A percentile compares a stretch with the other conserved stretches of the same genome.
Conservation (phyloP, 1,139 yeast species). For the Pichia sp. region DNA sequence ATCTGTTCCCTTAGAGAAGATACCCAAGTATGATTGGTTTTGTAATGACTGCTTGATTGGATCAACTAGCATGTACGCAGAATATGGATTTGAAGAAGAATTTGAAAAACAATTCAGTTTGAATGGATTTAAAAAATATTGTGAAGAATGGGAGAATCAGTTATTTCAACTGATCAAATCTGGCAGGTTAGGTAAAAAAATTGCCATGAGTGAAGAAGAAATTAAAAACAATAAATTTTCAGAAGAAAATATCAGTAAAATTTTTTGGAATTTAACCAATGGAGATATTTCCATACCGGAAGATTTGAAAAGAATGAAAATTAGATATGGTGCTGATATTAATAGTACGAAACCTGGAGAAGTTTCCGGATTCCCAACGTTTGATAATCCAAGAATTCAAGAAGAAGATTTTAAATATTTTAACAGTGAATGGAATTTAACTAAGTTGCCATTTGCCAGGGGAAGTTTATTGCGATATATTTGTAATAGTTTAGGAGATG, state of each 20-base stretch:
- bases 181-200: slow-evolving; percentile 8
- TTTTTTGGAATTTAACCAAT: slow-evolving; percentile 52
- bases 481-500: slow-evolving; percentile 9
- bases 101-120: slow-evolving; percentile 47
- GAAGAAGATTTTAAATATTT: slow-evolving; percentile 35
- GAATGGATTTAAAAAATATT: slow-evolving; percentile 52
- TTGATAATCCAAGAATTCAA: slow-evolving; percentile 15
- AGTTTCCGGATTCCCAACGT: slow-evolving; percentile 58
- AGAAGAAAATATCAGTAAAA: slow-evolving; percentile 37
- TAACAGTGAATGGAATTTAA: slow-evolving; percentile 39
- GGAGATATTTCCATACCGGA: slow-evolving; percentile 24
- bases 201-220: slow-evolving; percentile 1
- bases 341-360: slow-evolving; percentile 56
- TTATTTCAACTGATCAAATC: slow-evolving; percentile 1
- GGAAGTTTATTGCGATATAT: slow-evolving; percentile 60
- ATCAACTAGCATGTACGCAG: slow-evolving; percentile 76
- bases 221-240: neutral
- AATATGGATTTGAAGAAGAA: slow-evolving; percentile 79
- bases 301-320: slow-evolving; percentile 44
- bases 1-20: slow-evolving; percentile 40
- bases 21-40: slow-evolving; percentile 65
- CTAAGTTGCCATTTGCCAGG: slow-evolving; percentile 57
- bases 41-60: slow-evolving; percentile 84
- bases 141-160: slow-evolving; percentile 43
- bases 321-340: slow-evolving; percentile 74